phyloP scores from a whole-genome alignment of 1,284 basidiomycete genomes.

The Clitocybe nebularis region DNA sequence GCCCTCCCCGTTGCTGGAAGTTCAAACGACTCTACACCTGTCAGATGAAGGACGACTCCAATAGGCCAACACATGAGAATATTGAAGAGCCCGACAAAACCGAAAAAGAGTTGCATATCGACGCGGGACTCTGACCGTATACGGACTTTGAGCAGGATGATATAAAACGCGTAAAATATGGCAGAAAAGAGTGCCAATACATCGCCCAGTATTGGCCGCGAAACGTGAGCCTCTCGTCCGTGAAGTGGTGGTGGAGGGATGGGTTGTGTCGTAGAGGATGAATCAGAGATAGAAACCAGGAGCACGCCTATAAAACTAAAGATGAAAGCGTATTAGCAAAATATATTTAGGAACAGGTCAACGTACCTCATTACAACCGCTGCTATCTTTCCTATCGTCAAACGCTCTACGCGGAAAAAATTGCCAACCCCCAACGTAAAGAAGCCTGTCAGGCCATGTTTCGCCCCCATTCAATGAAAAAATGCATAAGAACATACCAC shows the following conservation, averaged over 20 bases:
- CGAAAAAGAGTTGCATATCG: conserved; percentile 92
- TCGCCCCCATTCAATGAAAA: background rate
- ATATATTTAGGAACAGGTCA: background rate
- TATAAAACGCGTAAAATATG: conserved; percentile 88
- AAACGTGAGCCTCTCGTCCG: conserved; percentile 12
- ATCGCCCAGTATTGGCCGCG: conserved; percentile 62
- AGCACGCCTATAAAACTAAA: conserved; percentile 81
- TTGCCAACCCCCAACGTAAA: conserved; percentile 89
- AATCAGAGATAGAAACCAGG: conserved; percentile 83
- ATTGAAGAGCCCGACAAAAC: conserved; percentile 91
- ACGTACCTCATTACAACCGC: conserved; percentile 80
- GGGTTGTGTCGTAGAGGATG: conserved; percentile 26
- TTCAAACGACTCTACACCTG: conserved; percentile 75
- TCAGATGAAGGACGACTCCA: conserved; percentile 75
- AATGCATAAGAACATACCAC: conserved; percentile 52
- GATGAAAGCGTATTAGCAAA: background rate
- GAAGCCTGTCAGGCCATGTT: conserved; percentile 61
- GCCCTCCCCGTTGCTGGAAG: conserved; percentile 61
- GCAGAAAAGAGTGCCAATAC: conserved; percentile 78
- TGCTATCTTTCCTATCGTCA: conserved; percentile 74
- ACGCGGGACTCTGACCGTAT: conserved; percentile 82
- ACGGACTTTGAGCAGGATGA: conserved; percentile 86
- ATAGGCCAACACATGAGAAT: conserved; percentile 80
- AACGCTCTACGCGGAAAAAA: conserved; percentile 78
- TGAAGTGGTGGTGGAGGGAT: conserved; percentile 17